A percentile compares a stretch with the other conserved stretches of the same genome.
Conservation (phyloP, 2,329 filamentous ascomycete genomes). For the Tolypocladium album region DNA sequence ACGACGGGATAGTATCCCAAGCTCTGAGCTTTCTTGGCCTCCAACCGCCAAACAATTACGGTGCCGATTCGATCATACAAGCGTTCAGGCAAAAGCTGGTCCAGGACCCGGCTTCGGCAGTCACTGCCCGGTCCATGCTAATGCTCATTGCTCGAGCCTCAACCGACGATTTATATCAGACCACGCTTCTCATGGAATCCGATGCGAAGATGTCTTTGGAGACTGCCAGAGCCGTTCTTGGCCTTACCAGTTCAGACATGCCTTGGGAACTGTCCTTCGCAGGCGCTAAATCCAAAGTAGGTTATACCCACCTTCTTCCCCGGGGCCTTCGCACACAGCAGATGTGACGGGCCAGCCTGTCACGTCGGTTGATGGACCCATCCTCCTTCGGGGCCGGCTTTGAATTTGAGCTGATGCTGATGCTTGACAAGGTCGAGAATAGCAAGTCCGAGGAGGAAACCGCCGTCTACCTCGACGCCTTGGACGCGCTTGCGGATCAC, state of each 20-base stretch:
- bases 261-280: slow-evolving; percentile 15
- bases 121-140: slow-evolving; percentile 21
- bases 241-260: slow-evolving; percentile 10
- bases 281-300: slow-evolving; percentile 17
- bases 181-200: slow-evolving; percentile 20
- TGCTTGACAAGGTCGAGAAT: slow-evolving; percentile 11
- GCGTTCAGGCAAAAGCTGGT: slow-evolving; percentile 23
- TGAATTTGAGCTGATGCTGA: neutral
- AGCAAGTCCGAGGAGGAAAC: slow-evolving; percentile 17
- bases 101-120: slow-evolving; percentile 18
- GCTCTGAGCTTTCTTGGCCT: slow-evolving; percentile 23
- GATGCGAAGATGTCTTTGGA: slow-evolving; percentile 24
- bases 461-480: slow-evolving; percentile 20
- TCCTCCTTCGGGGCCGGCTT: neutral
- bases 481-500: slow-evolving; percentile 23
- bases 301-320: neutral
- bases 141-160: slow-evolving; percentile 21
- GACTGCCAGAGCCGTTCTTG: slow-evolving; percentile 21
- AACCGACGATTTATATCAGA: slow-evolving; percentile 22
- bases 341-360: neutral
- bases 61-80: slow-evolving; percentile 20
- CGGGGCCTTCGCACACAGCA: neutral
- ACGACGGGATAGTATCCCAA: slow-evolving; percentile 19
- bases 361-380: neutral
- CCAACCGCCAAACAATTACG: slow-evolving; percentile 22